Evolutionary conservation across 2,329 filamentous ascomycete species (phyloP), one percentile per base, ranked within the genome.

Genomic region (Aspergillus pseudoterreus): DNA sequence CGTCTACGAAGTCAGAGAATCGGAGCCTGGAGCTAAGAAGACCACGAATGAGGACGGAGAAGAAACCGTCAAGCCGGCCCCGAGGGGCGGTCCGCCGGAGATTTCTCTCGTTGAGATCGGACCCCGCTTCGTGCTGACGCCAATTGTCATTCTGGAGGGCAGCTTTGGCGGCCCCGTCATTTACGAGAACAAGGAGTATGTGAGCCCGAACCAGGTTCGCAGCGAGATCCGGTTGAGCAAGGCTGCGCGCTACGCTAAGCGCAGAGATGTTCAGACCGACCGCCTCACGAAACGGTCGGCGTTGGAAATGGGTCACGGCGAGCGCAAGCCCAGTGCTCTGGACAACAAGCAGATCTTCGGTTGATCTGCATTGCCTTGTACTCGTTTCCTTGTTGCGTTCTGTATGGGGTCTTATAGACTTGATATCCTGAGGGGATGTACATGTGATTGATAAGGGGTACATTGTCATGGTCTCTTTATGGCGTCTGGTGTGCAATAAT

Each of bases 181-280:
- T 66, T 99, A 95, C 75, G 90, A 97, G 78, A 97, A 97, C 78
- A 94, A 90, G 79, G 87, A 96, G 71, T 99, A 96, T 64, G 89
- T 99, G 49, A 94, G 88, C 60, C 94, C 94, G 9, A 99, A 99
- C 82, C 90, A 96, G 74, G 84, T 97, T 57, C 82, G 94, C 59
- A 80, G 90, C 38, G 94, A 97, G 57, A 72, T 95, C 61, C 80
- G 90, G 61, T 78, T 83, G 72, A 78, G 82, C 61, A 91, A 90
- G 78, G 90, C 92, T 0, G 82, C 83, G 45, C 84, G 84, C 60
- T 92, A 95, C 75, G 88, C 89, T 60, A 79, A 81, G 50, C 81
- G 94, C 54, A 83, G 85, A 27, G 91, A 95, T 67, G 84, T 87
- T 61, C 77, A 82, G 59, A 78, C 87, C 45, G 89, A 92, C 66